These are phyloP conservation scores for Ogataea dorogensis DNA, from an alignment of 805 yeast species.

Conservation along the genomic window DNA sequence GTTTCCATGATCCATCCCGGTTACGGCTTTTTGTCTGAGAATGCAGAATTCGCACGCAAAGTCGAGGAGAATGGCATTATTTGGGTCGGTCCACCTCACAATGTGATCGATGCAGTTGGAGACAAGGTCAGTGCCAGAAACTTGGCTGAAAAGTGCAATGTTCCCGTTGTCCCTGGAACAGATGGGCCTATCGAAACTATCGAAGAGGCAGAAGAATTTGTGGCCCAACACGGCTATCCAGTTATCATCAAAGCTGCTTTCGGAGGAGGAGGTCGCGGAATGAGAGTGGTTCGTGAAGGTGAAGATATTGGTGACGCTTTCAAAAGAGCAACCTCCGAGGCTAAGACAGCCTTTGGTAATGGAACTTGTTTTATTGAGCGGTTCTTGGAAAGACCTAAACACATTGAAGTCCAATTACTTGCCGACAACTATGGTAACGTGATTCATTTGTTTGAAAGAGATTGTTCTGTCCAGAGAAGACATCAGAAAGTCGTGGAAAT, in stretches of 20 bases:
- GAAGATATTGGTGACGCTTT: slow-evolving; percentile 91
- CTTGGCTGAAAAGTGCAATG: slow-evolving; percentile 76
- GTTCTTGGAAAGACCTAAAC: slow-evolving; percentile 92
- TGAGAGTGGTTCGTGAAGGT: slow-evolving; percentile 98
- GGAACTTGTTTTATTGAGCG: slow-evolving; percentile 98
- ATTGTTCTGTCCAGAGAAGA: slow-evolving; percentile 99
- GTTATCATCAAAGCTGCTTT: slow-evolving; percentile 98
- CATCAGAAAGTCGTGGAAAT: slow-evolving; percentile 98
- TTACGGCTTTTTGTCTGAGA: slow-evolving; percentile 53
- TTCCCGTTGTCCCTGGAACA: slow-evolving; percentile 96
- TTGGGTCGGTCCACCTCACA: slow-evolving; percentile 92
- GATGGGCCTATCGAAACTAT: slow-evolving; percentile 90
- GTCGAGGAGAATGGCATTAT: slow-evolving; percentile 88
- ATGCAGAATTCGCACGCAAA: slow-evolving; percentile 84
- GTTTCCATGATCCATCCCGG: slow-evolving; percentile 93
- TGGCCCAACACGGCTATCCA: slow-evolving; percentile 83
- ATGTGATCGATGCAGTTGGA: slow-evolving; percentile 91
- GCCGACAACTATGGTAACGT: slow-evolving; percentile 95
- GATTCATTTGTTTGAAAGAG: slow-evolving; percentile 94
- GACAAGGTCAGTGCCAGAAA: slow-evolving; percentile 94
- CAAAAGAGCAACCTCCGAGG: slow-evolving; percentile 90
- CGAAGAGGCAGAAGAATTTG: slow-evolving; percentile 78
- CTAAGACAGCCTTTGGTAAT: slow-evolving; percentile 93
- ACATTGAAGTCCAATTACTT: slow-evolving; percentile 93
- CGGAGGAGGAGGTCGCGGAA: slow-evolving; percentile 99